Base-by-base conservation (phyloP, 768 basidiomycete species). In the Lenzites betulinus region DNA sequence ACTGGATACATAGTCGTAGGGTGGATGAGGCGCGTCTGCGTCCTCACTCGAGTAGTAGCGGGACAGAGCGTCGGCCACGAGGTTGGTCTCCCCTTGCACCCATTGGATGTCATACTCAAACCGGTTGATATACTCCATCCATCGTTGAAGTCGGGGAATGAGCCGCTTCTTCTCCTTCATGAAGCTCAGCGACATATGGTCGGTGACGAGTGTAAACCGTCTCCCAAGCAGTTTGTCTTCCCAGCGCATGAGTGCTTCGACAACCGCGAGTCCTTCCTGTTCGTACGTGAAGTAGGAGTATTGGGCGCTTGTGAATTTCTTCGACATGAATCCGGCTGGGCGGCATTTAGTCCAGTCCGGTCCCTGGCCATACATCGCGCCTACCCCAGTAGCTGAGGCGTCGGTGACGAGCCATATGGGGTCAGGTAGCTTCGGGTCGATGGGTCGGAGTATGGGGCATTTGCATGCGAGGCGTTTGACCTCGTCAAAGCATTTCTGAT, bases 21-120 rank as follows among this genome's bases (percentile, higher is more conserved):
- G 55, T 49, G 74, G 8, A 73, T 61, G 52, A 18, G 30, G 50
- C 1, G 59, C 48, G 1, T 33, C 41, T 7, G 51, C 48, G 12
- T 47, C 56, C 18, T 64, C 57, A 11, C 58, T 5, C 2, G 15
- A 7, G 42, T 72, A 77, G 63, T 75, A 68, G 0, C 67, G 64
- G 0, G 73, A 76, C 2, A 76, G 36, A 13, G 58, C 62, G 51
- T 76, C 72, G 0, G 70, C 73, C 2, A 76, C 72, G n/a, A 64
- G 70, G 33, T 75, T 75, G 0, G 36, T 38, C 0, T 16, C 41
- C 0, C 73, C 74, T 16, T 67, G 59, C 0, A 71, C 67, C 60
- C 74, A 69, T 13, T 28, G 20, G 5, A 73, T 70, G n/a, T 71
- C 63, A 35, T 59, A 67, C 41, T 75, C 59, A 50, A 76, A 76